phyloP scores from a whole-genome alignment of 1,284 basidiomycete genomes.

The Ceratobasidium sp. region DNA sequence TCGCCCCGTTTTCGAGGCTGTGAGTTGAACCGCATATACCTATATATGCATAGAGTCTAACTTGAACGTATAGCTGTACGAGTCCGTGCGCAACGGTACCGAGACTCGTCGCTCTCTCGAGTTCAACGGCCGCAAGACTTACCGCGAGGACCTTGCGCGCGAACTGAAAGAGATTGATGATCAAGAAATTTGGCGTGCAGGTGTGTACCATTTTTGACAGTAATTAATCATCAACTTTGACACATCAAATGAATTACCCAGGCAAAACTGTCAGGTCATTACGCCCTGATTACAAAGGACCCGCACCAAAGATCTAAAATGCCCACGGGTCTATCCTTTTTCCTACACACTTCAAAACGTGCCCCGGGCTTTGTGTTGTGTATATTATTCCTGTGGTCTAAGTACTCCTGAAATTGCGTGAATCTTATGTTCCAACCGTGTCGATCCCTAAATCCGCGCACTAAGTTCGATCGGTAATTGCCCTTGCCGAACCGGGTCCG shows the following conservation, averaged over 20 bases:
- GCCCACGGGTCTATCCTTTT: background rate
- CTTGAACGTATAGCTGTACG: conserved; percentile 69
- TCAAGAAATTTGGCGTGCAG: conserved; percentile 98
- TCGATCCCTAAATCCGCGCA: too few species aligned
- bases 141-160: conserved; percentile 91
- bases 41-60: background rate
- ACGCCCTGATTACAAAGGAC: conserved; percentile 72
- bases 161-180: conserved; percentile 95
- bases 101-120: conserved; percentile 97
- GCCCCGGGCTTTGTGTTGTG: background rate
- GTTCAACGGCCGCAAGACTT: conserved; percentile 91
- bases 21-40: background rate
- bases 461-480: background rate
- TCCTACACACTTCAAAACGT: conserved; percentile 2
- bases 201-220: conserved; percentile 55
- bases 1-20: conserved; percentile 85
- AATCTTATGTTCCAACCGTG: too few species aligned
- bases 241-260: conserved; percentile 46
- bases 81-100: conserved; percentile 90
- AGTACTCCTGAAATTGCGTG: background rate
- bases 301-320: conserved; percentile 33
- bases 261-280: conserved; percentile 77
- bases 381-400: conserved; percentile 26
- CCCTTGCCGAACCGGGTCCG: background rate
- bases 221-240: conserved; percentile 40